Evolutionary conservation across 2,329 filamentous ascomycete genomes (phyloP).

Genomic region (Fonsecaea monophora): DNA sequence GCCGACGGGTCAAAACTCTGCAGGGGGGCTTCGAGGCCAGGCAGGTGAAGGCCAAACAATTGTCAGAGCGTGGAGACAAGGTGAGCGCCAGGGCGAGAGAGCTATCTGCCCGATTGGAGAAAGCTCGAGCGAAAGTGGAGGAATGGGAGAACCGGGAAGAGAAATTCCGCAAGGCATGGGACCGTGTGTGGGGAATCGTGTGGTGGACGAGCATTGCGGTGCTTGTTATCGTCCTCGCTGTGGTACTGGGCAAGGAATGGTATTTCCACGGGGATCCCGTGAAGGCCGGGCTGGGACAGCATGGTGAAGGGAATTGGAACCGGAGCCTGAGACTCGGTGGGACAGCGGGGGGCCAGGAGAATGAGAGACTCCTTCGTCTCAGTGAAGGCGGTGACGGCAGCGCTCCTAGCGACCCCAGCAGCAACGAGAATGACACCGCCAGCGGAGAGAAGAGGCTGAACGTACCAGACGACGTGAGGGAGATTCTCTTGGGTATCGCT

Average conservation of each 20-base stretch:
- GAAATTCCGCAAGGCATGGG: slow-evolving; percentile 40
- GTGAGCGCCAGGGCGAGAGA: slow-evolving; percentile 46
- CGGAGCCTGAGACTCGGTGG: slow-evolving; percentile 23
- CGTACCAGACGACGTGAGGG: slow-evolving; percentile 30
- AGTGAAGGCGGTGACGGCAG: not conserved
- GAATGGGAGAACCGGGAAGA: slow-evolving; percentile 52
- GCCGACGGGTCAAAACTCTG: slow-evolving; percentile 48
- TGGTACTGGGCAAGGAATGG: slow-evolving; percentile 31
- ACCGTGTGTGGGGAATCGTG: slow-evolving; percentile 25
- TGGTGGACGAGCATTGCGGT: slow-evolving; percentile 24
- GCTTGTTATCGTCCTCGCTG: slow-evolving; percentile 25
- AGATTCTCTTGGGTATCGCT: slow-evolving; percentile 27
- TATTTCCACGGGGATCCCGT: slow-evolving; percentile 30
- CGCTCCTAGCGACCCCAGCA: not conserved
- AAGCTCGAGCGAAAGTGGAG: slow-evolving; percentile 49
- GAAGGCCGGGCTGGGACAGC: slow-evolving; percentile 21
- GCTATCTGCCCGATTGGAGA: slow-evolving; percentile 49
- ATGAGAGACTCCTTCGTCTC: slow-evolving; percentile 13
- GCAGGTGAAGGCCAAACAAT: slow-evolving; percentile 44
- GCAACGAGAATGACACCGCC: not conserved
- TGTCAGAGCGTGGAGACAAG: slow-evolving; percentile 50
- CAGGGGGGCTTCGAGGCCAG: slow-evolving; percentile 48
- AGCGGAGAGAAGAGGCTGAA: slow-evolving; percentile 1
- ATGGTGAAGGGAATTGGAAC: slow-evolving; percentile 30
- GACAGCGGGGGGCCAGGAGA: slow-evolving; percentile 5